Conservation (phyloP, 139 green algal genomes). For the Tetradesmus lagerheimii region DNA sequence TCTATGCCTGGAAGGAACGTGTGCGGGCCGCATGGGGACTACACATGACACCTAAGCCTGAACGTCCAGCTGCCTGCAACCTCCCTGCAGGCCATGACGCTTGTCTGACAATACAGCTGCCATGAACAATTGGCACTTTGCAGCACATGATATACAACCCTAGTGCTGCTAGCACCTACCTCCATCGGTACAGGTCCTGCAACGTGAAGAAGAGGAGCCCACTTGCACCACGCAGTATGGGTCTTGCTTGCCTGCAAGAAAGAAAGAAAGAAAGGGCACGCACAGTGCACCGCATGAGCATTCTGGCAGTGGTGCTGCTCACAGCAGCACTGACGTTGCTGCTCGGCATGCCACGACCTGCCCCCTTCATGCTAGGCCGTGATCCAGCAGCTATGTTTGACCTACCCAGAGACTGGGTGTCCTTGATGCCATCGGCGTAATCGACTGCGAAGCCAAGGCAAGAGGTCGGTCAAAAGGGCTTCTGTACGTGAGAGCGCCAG, state of each 20-base stretch:
- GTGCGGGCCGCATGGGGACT: too few species aligned
- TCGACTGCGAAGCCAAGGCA: neutral
- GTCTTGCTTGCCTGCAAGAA: conserved; percentile 20
- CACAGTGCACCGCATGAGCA: neutral
- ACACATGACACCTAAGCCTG: too few species aligned
- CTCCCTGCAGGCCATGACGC: too few species aligned
- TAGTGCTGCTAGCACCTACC: neutral
- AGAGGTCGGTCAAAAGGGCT: neutral
- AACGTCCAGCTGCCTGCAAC: too few species aligned
- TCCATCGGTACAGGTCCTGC: conserved; percentile 27
- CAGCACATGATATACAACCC: neutral
- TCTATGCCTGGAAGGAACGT: too few species aligned
- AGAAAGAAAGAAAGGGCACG: neutral
- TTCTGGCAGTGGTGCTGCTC: neutral
- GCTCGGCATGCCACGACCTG: neutral
- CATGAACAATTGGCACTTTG: neutral
- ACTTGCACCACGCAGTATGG: conserved; percentile 29
- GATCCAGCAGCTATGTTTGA: neutral
- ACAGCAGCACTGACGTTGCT: neutral
- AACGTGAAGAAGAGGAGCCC: neutral
- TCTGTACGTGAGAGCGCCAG: neutral
- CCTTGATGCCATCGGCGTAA: conserved; percentile 11
- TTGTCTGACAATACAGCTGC: too few species aligned
- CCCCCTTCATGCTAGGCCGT: neutral
- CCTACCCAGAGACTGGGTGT: neutral